Base-by-base conservation (phyloP, 2,329 filamentous ascomycete species). In the Aspergillus neotritici region DNA sequence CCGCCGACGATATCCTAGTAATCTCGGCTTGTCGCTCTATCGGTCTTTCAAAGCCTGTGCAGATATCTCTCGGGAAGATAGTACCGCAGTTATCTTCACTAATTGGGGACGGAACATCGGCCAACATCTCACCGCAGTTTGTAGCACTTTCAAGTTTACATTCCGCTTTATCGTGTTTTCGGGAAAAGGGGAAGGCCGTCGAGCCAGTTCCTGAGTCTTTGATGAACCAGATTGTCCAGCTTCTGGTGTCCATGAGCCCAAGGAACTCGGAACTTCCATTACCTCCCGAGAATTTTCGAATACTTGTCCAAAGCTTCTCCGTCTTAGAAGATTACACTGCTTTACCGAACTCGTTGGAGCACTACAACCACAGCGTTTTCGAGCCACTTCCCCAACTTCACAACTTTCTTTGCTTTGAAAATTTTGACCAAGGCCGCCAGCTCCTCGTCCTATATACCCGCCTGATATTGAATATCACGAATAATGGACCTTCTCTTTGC, bases 401-500 rank as follows among this genome's bases (percentile, higher is more conserved):
- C 70, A 46, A 52, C 54, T 34, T 69, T 68, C 44, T 76, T 66
- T 43, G 43, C 10, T 40, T 53, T 15, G 50, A 51, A 21, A 42
- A 44, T 9, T 32, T 44, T 37, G 35, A 47, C 15, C 53, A 43
- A 25, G 49, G 43, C 39, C 51, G 54, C 15, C 55, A 60, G 40
- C 56, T 66, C 21, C 52, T 64, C 37, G 57, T 61, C 8, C 60
- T 68, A 14, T 68, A 80, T 21, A 70, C 91, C 36, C 81, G 86
- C 44, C 75, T 96, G 4, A 83, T 87, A 30, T 77, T 95, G 50
- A 94, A 94, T 56, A 76, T 90, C 38, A 93, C 89, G 7, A 95
- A 95, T 68, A 87, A 88, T 54, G 86, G 86, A 48, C 68, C 77
- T 0, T 71, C 73, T 11, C 81, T 87, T 10, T 88, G 86, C 32